Conservation (phyloP, 129 eudicot species). For the Helianthus tuberosus region DNA sequence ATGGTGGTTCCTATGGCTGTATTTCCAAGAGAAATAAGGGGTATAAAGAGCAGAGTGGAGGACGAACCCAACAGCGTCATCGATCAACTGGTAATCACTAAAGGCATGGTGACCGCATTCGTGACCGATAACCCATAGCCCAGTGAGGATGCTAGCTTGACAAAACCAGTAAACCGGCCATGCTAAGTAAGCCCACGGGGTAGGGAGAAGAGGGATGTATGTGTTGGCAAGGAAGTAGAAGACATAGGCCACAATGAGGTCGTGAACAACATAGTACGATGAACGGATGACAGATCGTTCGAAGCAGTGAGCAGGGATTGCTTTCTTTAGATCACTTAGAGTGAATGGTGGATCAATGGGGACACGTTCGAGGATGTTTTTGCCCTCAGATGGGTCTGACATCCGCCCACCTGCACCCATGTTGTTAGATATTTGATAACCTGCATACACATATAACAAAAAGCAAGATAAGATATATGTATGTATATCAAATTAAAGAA, state of each 20-base stretch:
- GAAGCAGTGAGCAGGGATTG: background rate
- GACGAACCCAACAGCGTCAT: background rate
- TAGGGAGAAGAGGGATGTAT: background rate
- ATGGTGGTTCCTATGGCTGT: too few species aligned
- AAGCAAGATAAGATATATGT: background rate
- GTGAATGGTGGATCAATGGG: background rate
- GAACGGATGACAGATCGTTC: background rate
- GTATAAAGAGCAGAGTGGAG: too few species aligned
- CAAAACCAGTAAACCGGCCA: conserved; percentile 1
- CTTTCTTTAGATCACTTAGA: background rate
- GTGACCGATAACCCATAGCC: background rate
- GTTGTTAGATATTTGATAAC: background rate
- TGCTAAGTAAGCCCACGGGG: background rate
- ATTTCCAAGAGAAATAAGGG: too few species aligned
- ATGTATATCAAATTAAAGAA: background rate
- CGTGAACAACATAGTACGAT: background rate
- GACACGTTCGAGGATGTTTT: background rate
- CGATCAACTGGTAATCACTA: background rate
- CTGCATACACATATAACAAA: background rate
- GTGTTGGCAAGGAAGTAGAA: background rate
- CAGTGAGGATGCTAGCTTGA: background rate
- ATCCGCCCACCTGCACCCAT: too few species aligned
- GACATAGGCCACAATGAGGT: background rate
- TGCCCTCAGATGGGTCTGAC: background rate
- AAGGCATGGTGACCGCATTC: background rate